Evolutionary conservation across 2,329 filamentous ascomycete species (phyloP).

Genomic region (Cladosporium sp.): DNA sequence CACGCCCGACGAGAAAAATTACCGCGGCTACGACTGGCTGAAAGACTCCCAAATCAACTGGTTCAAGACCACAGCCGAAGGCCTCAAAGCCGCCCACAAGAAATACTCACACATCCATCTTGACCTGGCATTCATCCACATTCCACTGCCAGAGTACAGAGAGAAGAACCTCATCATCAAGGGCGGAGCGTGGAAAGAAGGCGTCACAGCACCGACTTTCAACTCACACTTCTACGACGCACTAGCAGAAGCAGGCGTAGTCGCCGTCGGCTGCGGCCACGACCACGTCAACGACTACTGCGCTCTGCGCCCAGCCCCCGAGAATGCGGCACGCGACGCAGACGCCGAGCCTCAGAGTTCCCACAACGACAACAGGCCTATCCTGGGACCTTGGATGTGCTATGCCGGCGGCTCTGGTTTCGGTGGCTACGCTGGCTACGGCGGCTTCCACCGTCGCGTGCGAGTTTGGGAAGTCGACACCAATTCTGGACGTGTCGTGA

Average conservation of each 20-base stretch:
- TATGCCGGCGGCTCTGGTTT: slow-evolving; percentile 91
- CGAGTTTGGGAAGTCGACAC: slow-evolving; percentile 92
- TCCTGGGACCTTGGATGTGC: slow-evolving; percentile 81
- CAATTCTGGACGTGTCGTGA: slow-evolving; percentile 82
- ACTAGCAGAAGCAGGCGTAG: slow-evolving; percentile 78
- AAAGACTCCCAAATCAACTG: slow-evolving; percentile 92
- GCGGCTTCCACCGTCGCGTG: slow-evolving; percentile 77
- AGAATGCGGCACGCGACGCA: neutral
- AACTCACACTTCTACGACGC: slow-evolving; percentile 94
- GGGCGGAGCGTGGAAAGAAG: slow-evolving; percentile 76
- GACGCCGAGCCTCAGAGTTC: slow-evolving; percentile 24
- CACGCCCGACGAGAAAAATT: slow-evolving; percentile 83
- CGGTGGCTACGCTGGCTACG: slow-evolving; percentile 91
- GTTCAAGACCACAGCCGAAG: slow-evolving; percentile 78
- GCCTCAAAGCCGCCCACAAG: slow-evolving; percentile 64
- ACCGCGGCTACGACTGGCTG: slow-evolving; percentile 95
- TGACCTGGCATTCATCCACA: slow-evolving; percentile 96
- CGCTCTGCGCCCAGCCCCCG: slow-evolving; percentile 54
- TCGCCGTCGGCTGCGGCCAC: slow-evolving; percentile 88
- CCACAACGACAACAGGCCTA: slow-evolving; percentile 21
- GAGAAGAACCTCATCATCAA: slow-evolving; percentile 53
- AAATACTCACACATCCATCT: slow-evolving; percentile 93
- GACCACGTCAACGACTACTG: slow-evolving; percentile 99
- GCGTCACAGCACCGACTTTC: slow-evolving; percentile 81
- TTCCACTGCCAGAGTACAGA: slow-evolving; percentile 87